Evolutionary conservation across 2,329 filamentous ascomycete species (phyloP), one percentile per base, ranked within the genome.

Genomic region (Arthrobotrys pseudoclavata): DNA sequence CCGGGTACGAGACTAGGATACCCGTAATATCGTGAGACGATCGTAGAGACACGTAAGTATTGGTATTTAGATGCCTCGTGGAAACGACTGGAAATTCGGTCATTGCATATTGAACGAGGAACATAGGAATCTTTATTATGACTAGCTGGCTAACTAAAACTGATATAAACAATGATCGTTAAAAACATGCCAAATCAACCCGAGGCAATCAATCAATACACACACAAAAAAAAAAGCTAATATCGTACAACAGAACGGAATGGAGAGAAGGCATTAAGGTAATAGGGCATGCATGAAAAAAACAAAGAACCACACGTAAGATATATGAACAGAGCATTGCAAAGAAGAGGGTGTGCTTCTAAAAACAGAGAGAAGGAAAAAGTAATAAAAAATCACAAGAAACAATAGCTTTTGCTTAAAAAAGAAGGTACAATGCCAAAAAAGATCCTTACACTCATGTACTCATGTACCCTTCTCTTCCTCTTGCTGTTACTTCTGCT

Each of bases 221-320:
- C 6, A 34, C 34, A 31, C 10, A 20, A 13, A 60, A 42, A 26
- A 9, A 60, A 18, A 15, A n/a, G 29, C 15, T 57, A 6, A 60
- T 60, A 60, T 60, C 55, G 34, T 60, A 60, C 55, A 60, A 26
- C 4, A 37, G 12, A 55, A 37, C 2, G 6, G 6, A 55, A 55
- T 0, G n/a, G 10, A 20, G 4, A 20, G 10, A 6, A 24, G 12
- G 4, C 31, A 31, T 31, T 12, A 40, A 15, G 3, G 37, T 40
- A 15, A 40, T 34, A 15, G 13, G 10, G 37, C 37, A 40, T 40
- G 37, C 13, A 15, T 40, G 12, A 42, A n/a, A 40, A 42, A 31
- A 53, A 9, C 15, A 53, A 34, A 31, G 15, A 34, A 31, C 24
- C 24, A 53, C 15, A n/a, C 24, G 15, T 7, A 10, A 53, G 9